These are phyloP conservation scores for Coemansia sp. DNA, from an alignment of 192 early-diverging fungal genomes.

Conservation along the genomic window DNA sequence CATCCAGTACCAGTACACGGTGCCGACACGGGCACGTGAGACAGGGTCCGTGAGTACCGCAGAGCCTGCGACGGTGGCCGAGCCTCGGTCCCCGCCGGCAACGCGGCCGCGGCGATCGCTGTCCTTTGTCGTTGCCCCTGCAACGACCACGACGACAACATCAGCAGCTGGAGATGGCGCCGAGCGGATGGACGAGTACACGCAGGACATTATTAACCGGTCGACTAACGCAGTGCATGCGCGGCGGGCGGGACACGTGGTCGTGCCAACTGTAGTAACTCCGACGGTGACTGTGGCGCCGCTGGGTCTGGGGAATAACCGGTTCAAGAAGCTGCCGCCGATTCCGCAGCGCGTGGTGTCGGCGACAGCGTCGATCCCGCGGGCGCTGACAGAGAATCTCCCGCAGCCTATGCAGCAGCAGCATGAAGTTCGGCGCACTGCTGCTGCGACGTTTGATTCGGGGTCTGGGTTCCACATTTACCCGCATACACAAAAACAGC, in stretches of 20 bases:
- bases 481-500: not conserved
- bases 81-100: not conserved
- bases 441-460: conserved; percentile 1
- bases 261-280: not conserved
- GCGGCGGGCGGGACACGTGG: conserved; percentile 17
- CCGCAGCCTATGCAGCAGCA: not conserved
- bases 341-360: conserved; percentile 10
- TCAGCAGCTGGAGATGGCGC: not conserved
- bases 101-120: conserved; percentile 39
- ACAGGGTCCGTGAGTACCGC: not conserved
- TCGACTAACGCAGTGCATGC: conserved; percentile 33
- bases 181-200: conserved; percentile 7
- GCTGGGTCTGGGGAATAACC: not conserved
- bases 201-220: conserved; percentile 22
- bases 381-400: not conserved
- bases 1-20: conserved; percentile 46
- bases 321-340: conserved; percentile 10
- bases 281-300: too few relatives aligned
- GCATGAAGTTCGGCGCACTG: not conserved
- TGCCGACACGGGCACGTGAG: not conserved
- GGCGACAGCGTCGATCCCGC: not conserved
- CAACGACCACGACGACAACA: not conserved
- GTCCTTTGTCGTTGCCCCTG: conserved; percentile 27
- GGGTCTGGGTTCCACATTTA: not conserved
- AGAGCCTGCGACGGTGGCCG: not conserved